phyloP scores from a whole-genome alignment of 495 filamentous ascomycete genomes.

The Niebla homalea region DNA sequence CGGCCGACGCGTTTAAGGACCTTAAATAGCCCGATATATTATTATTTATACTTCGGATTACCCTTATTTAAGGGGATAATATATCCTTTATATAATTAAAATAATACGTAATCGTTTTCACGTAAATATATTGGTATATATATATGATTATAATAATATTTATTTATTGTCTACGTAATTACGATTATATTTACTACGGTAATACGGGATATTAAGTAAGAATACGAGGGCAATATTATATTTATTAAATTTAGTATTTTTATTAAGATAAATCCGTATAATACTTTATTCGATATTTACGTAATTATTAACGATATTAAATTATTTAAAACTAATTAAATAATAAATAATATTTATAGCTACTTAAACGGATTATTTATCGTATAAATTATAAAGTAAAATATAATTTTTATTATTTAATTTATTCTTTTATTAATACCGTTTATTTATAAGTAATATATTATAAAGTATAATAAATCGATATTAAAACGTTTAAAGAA shows the following conservation, averaged over 20 bases:
- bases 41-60: neutral
- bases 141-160: neutral
- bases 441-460: slow-evolving; percentile 1
- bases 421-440: neutral
- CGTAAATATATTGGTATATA: neutral
- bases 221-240: too few species aligned
- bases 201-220: neutral
- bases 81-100: slow-evolving; percentile 2
- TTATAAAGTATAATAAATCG: neutral
- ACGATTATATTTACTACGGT: neutral
- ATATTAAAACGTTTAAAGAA: neutral
- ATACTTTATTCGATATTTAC: too few species aligned
- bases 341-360: neutral
- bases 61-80: neutral
- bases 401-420: neutral
- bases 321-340: neutral
- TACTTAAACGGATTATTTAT: neutral
- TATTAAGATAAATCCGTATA: slow-evolving; percentile 1
- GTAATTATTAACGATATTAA: too few species aligned
- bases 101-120: neutral
- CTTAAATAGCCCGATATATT: neutral
- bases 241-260: neutral
- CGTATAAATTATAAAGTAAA: slow-evolving; percentile 1
- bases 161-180: too few species aligned
- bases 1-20: too few species aligned